Base-by-base conservation (phyloP, 192 early-diverging fungal species). In the Chytriomyces confervae region DNA sequence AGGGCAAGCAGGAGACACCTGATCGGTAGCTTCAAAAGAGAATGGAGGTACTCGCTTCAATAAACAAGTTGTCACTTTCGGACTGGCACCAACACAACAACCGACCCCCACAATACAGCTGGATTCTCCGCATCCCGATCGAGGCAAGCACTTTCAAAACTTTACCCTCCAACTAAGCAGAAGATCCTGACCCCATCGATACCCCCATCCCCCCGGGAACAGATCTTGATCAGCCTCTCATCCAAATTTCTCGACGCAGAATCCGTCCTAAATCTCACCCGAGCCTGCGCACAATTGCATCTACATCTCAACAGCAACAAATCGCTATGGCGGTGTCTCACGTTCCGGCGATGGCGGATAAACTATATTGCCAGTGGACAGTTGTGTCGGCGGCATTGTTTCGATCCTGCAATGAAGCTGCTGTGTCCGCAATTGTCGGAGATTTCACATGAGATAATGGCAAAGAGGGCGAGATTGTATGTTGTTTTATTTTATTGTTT, bases 371-470 rank as follows among this genome's bases (percentile, higher is more conserved):
- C 61, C 1, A 7, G 29, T 2, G 72, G 60, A 16, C 27, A 44
- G 9, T 5, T 27, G 2, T 73, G 53, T 5, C 44, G 46, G 20
- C 57, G 61, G 7, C 3, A 27, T 10, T 62, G 51, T 27, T 73
- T 62, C 43, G 72, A 73, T 61, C 57, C 7, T 18, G 60, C 44
- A 47, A 9, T 49, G 8, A 18, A 7, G 18, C 44, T 46, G 13
- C n/a, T 73, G 53, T 73, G 72, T 46, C 72, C 72, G 1, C 72
- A 73, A 13, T 62, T 73, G 44, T 62, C 60, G 1, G 60, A 44
- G 13, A 23, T 73, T 62, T 45, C 57, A 6, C 60, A 73, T 43
- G 43, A 27, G 1, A 61, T 73, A 1, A 45, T 73, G 10, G 7
- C 29, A 36, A 2, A 20, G 72, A 73, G 10, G n/a, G 72, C 18